Percentiles rank a stretch among this genome's conserved stretches.
phyloP scores from a whole-genome alignment of 768 basidiomycete genomes.

The Macrolepiota albuminosa region DNA sequence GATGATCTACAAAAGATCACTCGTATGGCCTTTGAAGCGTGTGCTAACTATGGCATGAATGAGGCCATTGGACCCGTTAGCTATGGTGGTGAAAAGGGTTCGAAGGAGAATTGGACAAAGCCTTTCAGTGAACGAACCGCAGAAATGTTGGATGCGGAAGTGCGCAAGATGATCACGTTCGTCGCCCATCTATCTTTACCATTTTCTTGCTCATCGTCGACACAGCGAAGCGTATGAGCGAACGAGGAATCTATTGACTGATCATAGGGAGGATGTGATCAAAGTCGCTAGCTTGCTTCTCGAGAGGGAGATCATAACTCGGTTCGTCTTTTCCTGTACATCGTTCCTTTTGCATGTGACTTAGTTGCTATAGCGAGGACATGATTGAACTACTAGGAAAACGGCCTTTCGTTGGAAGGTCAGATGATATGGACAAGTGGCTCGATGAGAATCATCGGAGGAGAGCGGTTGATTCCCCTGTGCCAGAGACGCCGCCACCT shows the following conservation, averaged over 20 bases:
- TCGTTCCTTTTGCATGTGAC: constrained; percentile 5
- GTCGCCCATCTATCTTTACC: constrained; percentile 5
- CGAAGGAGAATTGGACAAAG: constrained; percentile 89
- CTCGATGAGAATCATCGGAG: constrained; percentile 77
- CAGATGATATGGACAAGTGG: constrained; percentile 97
- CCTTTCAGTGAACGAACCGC: constrained; percentile 98
- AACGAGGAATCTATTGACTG: constrained; percentile 74
- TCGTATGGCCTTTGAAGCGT: constrained; percentile 94
- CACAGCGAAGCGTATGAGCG: constrained; percentile 71
- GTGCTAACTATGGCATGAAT: constrained; percentile 98
- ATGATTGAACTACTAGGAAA: constrained; percentile 83
- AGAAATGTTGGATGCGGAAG: constrained; percentile 86
- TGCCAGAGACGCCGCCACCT: constrained; percentile 19
- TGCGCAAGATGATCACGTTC: constrained; percentile 92
- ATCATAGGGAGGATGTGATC: constrained; percentile 85
- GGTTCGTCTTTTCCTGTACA: constrained; percentile 41
- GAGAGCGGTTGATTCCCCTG: constrained; percentile 28
- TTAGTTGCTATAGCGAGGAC: constrained; percentile 55
- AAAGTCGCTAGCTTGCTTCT: constrained; percentile 87
- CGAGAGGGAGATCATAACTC: constrained; percentile 94
- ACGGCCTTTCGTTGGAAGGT: constrained; percentile 70
- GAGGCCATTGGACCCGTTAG: constrained; percentile 91
- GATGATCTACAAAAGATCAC: constrained; percentile 99
- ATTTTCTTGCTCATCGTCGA: constrained; percentile 4
- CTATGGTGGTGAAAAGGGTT: constrained; percentile 84